Base-by-base conservation (phyloP, 2,329 filamentous ascomycete species). In the Apiospora saccharicola region DNA sequence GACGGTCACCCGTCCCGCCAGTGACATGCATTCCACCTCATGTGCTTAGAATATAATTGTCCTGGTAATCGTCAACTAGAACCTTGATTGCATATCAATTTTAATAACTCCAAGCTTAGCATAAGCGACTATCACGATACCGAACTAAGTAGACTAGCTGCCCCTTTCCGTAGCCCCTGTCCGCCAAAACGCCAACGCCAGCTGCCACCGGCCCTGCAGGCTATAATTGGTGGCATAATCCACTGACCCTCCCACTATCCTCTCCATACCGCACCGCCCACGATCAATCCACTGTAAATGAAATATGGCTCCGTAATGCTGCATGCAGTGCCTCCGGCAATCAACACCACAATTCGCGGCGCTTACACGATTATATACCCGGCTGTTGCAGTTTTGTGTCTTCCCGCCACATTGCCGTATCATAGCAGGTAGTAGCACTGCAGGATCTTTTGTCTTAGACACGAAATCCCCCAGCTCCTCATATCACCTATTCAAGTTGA, bases 221-320 rank as follows among this genome's bases (percentile, higher is more conserved):
- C 49, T 64, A 64, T 64, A 64, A 64, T 64, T 64, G 57, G 57
- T 41, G 34, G 10, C 34, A 41, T 14, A 64, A 64, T 8, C 57
- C 57, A 64, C 57, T 49, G 22, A 3, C 57, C 51, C 1, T 14
- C 26, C 13, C 14, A 1, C n/a, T n/a, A n/a, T n/a, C n/a, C 26
- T 13, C 53, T 16, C 53, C 30, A 30, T 13, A 53, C 14, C 51
- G 51, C 51, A 57, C 51, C 26, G 51, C 51, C 26, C 51, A 26
- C 51, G 51, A 57, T 57, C 53, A 16, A n/a, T 49, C 19, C 46
- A 22, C 46, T 10, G 46, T 8, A 37, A 51, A 51, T 57, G 44
- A 8, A n/a, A n/a, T 51, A 7, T 64, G 30, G 57, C 57, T 64
- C 57, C 57, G 57, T 41, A 41, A n/a, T 64, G 22, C 53, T 61